A percentile compares a stretch with the other conserved stretches of the same genome.
These are phyloP conservation scores for Colletotrichum lupini DNA, from an alignment of 2,329 filamentous ascomycete genomes.

Conservation along the genomic window DNA sequence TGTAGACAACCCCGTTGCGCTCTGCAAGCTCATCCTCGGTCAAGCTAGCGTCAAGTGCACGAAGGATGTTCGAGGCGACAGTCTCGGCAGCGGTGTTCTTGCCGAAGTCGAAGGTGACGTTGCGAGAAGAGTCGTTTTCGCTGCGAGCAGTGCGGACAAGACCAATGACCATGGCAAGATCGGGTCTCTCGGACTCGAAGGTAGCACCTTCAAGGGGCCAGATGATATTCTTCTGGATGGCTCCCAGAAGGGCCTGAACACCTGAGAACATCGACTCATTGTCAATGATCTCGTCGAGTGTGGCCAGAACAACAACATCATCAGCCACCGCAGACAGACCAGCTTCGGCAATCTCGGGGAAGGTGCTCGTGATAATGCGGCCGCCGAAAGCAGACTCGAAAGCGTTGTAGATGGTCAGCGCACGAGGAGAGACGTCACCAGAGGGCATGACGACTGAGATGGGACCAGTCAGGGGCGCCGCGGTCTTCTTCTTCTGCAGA, in stretches of 20 bases:
- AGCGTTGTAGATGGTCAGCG: neutral
- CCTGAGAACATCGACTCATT: neutral
- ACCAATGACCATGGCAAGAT: slow-evolving; percentile 36
- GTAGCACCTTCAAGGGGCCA: slow-evolving; percentile 35
- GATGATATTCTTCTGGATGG: slow-evolving; percentile 37
- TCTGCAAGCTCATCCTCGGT: slow-evolving; percentile 40
- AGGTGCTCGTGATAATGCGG: slow-evolving; percentile 30
- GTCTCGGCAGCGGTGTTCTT: slow-evolving; percentile 20
- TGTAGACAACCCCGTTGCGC: slow-evolving; percentile 38
- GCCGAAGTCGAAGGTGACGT: slow-evolving; percentile 35
- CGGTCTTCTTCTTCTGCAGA: slow-evolving; percentile 24
- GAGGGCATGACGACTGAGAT: slow-evolving; percentile 17
- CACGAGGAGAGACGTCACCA: neutral
- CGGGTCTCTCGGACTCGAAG: slow-evolving; percentile 31
- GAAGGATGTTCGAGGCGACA: slow-evolving; percentile 34
- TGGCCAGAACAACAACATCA: slow-evolving; percentile 30
- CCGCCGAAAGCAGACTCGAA: slow-evolving; percentile 29
- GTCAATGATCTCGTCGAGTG: neutral
- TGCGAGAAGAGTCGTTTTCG: slow-evolving; percentile 36
- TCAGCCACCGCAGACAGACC: slow-evolving; percentile 21
- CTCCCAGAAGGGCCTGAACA: slow-evolving; percentile 37
- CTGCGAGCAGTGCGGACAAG: slow-evolving; percentile 34
- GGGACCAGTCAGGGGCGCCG: slow-evolving; percentile 10
- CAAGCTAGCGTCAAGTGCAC: slow-evolving; percentile 35
- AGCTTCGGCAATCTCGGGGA: slow-evolving; percentile 31